Evolutionary conservation across 306 rosid species (phyloP).

Genomic region (Prunus fruticosa): DNA sequence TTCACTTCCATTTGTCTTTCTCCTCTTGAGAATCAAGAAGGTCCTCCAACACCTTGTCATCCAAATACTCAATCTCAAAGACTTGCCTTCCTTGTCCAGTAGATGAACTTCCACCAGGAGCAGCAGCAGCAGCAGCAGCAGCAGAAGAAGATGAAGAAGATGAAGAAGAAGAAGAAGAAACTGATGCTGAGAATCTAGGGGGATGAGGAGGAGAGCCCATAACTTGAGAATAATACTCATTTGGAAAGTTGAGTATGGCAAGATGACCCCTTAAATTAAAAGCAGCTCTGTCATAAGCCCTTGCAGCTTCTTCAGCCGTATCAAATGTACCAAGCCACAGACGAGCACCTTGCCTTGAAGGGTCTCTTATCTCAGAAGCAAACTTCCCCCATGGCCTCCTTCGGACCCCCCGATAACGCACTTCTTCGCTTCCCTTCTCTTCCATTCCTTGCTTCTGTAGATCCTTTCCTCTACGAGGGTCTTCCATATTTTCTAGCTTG

Average conservation of each 20-base stretch:
- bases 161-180: conserved; percentile 23
- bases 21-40: conserved; percentile 60
- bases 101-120: conserved; percentile 29
- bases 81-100: conserved; percentile 38
- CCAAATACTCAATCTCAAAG: conserved; percentile 69
- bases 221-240: conserved; percentile 62
- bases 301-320: conserved; percentile 78
- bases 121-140: neutral
- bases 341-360: conserved; percentile 70
- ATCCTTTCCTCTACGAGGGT: conserved; percentile 36
- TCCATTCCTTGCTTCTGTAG: conserved; percentile 22
- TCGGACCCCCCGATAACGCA: conserved; percentile 58
- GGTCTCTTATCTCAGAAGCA: conserved; percentile 84
- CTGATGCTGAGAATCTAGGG: conserved; percentile 38
- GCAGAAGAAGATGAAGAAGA: neutral
- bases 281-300: conserved; percentile 85
- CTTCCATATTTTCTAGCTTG: conserved; percentile 38
- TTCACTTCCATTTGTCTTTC: conserved; percentile 35
- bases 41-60: conserved; percentile 68
- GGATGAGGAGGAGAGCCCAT: conserved; percentile 60
- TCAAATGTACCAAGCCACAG: conserved; percentile 82
- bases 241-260: conserved; percentile 73
- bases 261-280: conserved; percentile 72
- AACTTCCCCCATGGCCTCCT: conserved; percentile 87
- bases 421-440: conserved; percentile 45